Evolutionary conservation across 495 filamentous ascomycete species (phyloP).

Genomic region (Trichoderma asperelloides): DNA sequence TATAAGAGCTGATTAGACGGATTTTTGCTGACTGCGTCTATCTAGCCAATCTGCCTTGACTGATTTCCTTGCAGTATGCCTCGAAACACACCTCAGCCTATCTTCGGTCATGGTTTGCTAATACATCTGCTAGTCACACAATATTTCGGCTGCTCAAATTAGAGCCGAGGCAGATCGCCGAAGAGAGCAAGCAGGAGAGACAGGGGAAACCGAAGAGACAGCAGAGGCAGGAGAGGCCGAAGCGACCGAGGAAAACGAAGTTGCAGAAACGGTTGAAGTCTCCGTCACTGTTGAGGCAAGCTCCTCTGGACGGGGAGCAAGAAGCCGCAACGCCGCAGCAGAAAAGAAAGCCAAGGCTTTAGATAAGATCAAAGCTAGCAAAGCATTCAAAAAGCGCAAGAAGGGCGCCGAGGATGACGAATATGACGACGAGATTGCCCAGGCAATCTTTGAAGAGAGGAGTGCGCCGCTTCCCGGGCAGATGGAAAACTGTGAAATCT

Average conservation of each 20-base stretch:
- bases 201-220: not conserved
- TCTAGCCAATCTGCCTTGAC: slow-evolving; percentile 62
- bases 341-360: slow-evolving; percentile 49
- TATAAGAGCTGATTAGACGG: not conserved
- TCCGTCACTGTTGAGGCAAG: slow-evolving; percentile 13
- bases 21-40: slow-evolving; percentile 3
- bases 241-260: not conserved
- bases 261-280: slow-evolving; percentile 7
- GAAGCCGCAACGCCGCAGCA: slow-evolving; percentile 13
- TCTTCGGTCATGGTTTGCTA: not conserved
- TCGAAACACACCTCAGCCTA: slow-evolving; percentile 9
- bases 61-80: slow-evolving; percentile 64
- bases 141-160: slow-evolving; percentile 80
- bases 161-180: slow-evolving; percentile 46
- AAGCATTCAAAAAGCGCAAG: slow-evolving; percentile 63
- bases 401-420: slow-evolving; percentile 37
- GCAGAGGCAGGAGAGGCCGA: slow-evolving; percentile 4
- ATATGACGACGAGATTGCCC: slow-evolving; percentile 40
- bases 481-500: slow-evolving; percentile 78
- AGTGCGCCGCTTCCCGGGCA: slow-evolving; percentile 69
- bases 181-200: slow-evolving; percentile 26
- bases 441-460: slow-evolving; percentile 52
- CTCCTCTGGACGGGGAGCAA: not conserved
- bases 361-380: slow-evolving; percentile 70
- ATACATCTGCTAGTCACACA: slow-evolving; percentile 53